Evolutionary conservation across 257 asterid species (phyloP).

Genomic region (Fraxinus anomala): DNA sequence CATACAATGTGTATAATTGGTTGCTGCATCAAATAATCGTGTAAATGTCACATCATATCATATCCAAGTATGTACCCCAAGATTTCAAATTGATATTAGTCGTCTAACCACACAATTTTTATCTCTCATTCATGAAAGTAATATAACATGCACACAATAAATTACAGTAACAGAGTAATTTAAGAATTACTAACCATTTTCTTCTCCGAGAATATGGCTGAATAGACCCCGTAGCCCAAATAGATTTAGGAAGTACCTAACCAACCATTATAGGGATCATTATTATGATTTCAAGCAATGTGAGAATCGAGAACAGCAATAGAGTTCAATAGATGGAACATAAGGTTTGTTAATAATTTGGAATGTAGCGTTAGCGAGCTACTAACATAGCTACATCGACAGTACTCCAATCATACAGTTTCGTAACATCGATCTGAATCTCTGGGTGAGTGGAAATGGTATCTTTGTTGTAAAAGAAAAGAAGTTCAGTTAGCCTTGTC

Average conservation of each 20-base stretch:
- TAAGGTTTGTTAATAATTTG: conserved; percentile 18
- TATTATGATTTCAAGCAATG: conserved; percentile 6
- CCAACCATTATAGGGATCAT: conserved; percentile 18
- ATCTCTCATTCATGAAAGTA: neutral
- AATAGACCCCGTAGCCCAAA: conserved; percentile 90
- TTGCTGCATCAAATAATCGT: conserved; percentile 47
- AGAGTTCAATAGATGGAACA: neutral
- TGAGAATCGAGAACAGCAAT: conserved; percentile 18
- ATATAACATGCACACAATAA: neutral
- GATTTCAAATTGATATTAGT: neutral
- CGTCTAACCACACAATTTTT: neutral
- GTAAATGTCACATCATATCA: conserved; percentile 14
- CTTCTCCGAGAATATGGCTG: conserved; percentile 90
- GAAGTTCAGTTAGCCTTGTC: conserved; percentile 23
- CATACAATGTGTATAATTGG: conserved; percentile 87
- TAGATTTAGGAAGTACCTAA: conserved; percentile 87
- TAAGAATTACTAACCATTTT: conserved; percentile 64
- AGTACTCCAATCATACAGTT: conserved; percentile 91
- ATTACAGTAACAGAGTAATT: neutral
- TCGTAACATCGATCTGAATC: conserved; percentile 93
- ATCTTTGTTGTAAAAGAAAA: conserved; percentile 65
- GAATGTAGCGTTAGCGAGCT: conserved; percentile 83
- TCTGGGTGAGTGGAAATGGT: conserved; percentile 89
- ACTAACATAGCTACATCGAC: conserved; percentile 97
- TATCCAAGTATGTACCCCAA: conserved; percentile 14